A percentile compares a stretch with the other conserved stretches of the same genome.
Conservation (phyloP, 1,284 basidiomycete genomes). For the Laetiporus sulphureus region DNA sequence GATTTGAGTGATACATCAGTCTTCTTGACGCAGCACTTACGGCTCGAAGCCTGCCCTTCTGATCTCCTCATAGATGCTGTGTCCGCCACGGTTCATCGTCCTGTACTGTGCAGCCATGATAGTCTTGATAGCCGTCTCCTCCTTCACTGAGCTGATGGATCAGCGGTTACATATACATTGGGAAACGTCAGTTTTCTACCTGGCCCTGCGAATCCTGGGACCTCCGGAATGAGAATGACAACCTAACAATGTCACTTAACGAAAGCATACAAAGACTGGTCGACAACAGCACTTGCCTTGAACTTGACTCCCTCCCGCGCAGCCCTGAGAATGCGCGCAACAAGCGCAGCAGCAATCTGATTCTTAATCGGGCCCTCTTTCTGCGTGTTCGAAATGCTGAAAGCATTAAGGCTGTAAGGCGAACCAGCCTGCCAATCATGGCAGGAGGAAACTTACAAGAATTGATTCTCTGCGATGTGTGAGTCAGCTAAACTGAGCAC, state of each 20-base stretch:
- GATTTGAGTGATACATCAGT: too few species aligned
- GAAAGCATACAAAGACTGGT: too few species aligned
- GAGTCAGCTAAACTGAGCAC: background rate
- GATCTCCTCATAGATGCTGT: constrained; percentile 81
- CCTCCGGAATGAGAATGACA: constrained; percentile 76
- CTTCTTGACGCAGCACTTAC: too few species aligned
- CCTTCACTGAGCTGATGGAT: too few species aligned
- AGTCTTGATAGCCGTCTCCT: constrained; percentile 60
- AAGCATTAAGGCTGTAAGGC: background rate
- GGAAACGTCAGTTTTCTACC: too few species aligned
- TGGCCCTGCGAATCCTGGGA: constrained; percentile 73
- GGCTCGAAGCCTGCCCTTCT: constrained; percentile 78
- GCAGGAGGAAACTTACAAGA: constrained; percentile 62
- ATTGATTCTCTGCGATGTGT: constrained; percentile 88
- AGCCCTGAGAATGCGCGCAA: constrained; percentile 79
- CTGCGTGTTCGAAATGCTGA: constrained; percentile 74
- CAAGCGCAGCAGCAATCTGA: constrained; percentile 75
- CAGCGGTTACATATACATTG: too few species aligned
- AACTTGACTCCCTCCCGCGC: constrained; percentile 68
- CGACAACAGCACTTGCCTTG: constrained; percentile 47
- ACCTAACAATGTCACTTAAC: constrained; percentile 38
- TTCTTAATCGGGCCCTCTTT: constrained; percentile 70
- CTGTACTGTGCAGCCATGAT: constrained; percentile 83
- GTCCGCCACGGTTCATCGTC: constrained; percentile 83
- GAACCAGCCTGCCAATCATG: background rate